Base-by-base conservation (phyloP, 2,329 filamentous ascomycete species). In the Aspergillus intermedius region DNA sequence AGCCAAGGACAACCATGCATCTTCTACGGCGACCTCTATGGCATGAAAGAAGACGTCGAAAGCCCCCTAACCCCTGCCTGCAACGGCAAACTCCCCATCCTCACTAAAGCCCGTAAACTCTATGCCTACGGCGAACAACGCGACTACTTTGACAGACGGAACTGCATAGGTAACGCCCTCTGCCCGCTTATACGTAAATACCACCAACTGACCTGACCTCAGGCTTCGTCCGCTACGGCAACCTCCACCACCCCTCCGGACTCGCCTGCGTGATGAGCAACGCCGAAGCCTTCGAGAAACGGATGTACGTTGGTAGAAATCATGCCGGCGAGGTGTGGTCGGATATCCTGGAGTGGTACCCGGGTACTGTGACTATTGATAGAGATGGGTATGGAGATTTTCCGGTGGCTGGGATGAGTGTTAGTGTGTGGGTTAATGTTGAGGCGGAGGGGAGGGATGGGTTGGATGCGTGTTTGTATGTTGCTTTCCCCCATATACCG, bases 21-120 rank as follows among this genome's bases (percentile, higher is more conserved):
- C 32, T 88, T 88, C 63, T 88, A 83, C 61, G 83, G 84, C 21
- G 84, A 88, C 59, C 63, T 87, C 1, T 86, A 84, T 63, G 83
- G 84, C 19, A 81, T 82, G 44, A 69, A 72, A 45, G 74, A 69
- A n/a, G 67, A 65, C 42, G 60, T 68, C 43, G 70, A 77, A 22
- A 70, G 74, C n/a, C 70, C 76, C 3, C 73, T 77, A 49, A 69
- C 67, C 3, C 81, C 81, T 0, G 70, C 77, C 3, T 79, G 77
- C 48, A 75, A 74, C 25, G 75, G 74, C 8, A 75, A 74, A 42
- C 71, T 87, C 1, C 77, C 82, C 1, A 74, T 77, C 13, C 72
- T 88, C 19, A 75, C 81, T 34, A 74, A 83, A 8, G 81, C 81
- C 1, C 75, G 84, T 7, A 82, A 81, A 57, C 68, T 84, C 5